These are phyloP conservation scores for Apiospora saccharicola DNA, from an alignment of 2,329 filamentous ascomycete genomes.

Conservation along the genomic window DNA sequence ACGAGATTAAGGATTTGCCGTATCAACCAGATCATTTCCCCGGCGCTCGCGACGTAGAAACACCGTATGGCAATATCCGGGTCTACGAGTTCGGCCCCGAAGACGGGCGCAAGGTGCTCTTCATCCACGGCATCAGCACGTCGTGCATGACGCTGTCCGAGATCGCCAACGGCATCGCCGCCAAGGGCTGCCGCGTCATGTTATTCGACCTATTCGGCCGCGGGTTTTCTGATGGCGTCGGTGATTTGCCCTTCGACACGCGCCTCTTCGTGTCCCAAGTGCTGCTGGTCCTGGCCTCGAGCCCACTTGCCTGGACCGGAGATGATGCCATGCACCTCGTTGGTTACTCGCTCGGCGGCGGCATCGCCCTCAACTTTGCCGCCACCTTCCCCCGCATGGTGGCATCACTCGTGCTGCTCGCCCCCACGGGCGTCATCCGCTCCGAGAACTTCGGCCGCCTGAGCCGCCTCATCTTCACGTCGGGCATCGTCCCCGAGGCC, in stretches of 20 bases:
- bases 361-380: constrained; percentile 77
- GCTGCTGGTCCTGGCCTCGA: constrained; percentile 73
- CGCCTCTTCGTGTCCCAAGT: constrained; percentile 77
- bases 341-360: constrained; percentile 85
- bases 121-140: constrained; percentile 86
- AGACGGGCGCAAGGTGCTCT: constrained; percentile 74
- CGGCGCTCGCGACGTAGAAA: constrained; percentile 75
- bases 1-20: constrained; percentile 47
- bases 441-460: constrained; percentile 58
- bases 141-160: constrained; percentile 76
- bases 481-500: constrained; percentile 60
- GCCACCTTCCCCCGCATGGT: constrained; percentile 76
- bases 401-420: constrained; percentile 75
- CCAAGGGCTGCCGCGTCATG: constrained; percentile 79
- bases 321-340: constrained; percentile 67
- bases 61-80: constrained; percentile 77
- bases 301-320: constrained; percentile 72
- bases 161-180: constrained; percentile 71
- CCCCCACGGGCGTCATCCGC: constrained; percentile 78
- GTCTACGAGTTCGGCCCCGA: constrained; percentile 86
- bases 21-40: constrained; percentile 76
- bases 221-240: constrained; percentile 70
- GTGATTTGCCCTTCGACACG: constrained; percentile 74
- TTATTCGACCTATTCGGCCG: constrained; percentile 78
- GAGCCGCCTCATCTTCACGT: constrained; percentile 61